A percentile compares a stretch with the other conserved stretches of the same genome.
Conservation (phyloP, 352 stramenopile species). For the Phytophthora colocasiae region DNA sequence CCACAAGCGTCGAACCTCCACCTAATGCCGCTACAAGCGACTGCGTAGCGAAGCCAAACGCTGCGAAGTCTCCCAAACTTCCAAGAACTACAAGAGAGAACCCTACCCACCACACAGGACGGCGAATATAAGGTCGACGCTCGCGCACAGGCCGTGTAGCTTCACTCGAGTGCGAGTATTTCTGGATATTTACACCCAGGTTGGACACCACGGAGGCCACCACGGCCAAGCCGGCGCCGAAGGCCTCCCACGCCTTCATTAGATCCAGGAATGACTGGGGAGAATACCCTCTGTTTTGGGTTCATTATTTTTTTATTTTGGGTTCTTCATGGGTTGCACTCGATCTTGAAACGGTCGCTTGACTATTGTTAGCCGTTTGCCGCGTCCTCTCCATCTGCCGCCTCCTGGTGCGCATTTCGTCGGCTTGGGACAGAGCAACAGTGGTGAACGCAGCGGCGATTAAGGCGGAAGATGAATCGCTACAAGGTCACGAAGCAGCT, state of each 20-base stretch:
- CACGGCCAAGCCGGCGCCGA: slow-evolving; percentile 82
- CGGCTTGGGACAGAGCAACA: slow-evolving; percentile 29
- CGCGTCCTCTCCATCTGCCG: slow-evolving; percentile 23
- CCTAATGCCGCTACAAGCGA: slow-evolving; percentile 89
- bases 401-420: slow-evolving; percentile 21
- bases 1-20: slow-evolving; percentile 85
- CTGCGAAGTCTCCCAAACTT: slow-evolving; percentile 88
- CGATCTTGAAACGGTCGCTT: slow-evolving; percentile 27
- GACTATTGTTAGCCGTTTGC: slow-evolving; percentile 30
- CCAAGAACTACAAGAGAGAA: slow-evolving; percentile 81
- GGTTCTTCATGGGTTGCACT: slow-evolving; percentile 15
- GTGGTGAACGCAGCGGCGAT: slow-evolving; percentile 3
- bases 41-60: slow-evolving; percentile 91
- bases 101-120: slow-evolving; percentile 89
- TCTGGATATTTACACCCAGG: slow-evolving; percentile 91
- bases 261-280: slow-evolving; percentile 8
- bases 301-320: not conserved
- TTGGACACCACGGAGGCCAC: slow-evolving; percentile 88
- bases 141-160: slow-evolving; percentile 43
- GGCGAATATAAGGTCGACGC: slow-evolving; percentile 82
- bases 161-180: slow-evolving; percentile 86
- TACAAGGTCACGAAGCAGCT: slow-evolving; percentile 97
- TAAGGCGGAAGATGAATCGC: slow-evolving; percentile 77
- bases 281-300: slow-evolving; percentile 1
- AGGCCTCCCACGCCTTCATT: slow-evolving; percentile 82